Percentiles rank a stretch among this genome's conserved stretches.
Conservation (phyloP, 2,329 filamentous ascomycete genomes). For the Mariannaea elegans region DNA sequence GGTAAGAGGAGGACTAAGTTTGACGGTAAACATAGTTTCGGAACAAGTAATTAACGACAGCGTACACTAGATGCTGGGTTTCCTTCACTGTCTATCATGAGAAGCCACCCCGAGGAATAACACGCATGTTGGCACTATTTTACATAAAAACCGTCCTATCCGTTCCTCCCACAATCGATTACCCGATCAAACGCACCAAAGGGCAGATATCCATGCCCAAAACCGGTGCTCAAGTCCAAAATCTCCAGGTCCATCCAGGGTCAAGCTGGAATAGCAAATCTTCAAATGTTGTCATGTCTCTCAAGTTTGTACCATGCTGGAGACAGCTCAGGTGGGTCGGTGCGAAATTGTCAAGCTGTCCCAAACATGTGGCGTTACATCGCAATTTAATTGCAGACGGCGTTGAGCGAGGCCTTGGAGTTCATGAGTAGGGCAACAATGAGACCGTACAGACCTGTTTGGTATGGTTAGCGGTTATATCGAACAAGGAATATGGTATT, state of each 20-base stretch:
- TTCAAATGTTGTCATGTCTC: conserved; percentile 36
- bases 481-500: not conserved
- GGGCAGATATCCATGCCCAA: conserved; percentile 29
- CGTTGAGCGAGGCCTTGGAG: conserved; percentile 80
- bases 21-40: not conserved
- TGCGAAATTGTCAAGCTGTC: conserved; percentile 49
- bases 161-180: conserved; percentile 37
- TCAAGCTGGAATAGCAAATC: conserved; percentile 29
- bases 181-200: conserved; percentile 32
- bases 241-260: conserved; percentile 29
- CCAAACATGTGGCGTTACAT: conserved; percentile 23
- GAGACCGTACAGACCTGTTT: conserved; percentile 92
- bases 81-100: conserved; percentile 58
- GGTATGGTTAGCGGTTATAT: conserved; percentile 34
- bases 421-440: conserved; percentile 99
- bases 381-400: conserved; percentile 60
- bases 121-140: conserved; percentile 59
- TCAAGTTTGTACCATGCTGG: conserved; percentile 34
- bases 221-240: conserved; percentile 34
- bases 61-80: conserved; percentile 54
- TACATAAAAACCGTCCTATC: conserved; percentile 52
- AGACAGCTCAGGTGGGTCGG: conserved; percentile 40
- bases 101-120: conserved; percentile 50
- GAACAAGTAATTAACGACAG: conserved; percentile 45
- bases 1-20: no score